Conservation (phyloP, 768 basidiomycete genomes). For the Rhizopogon sp. region DNA sequence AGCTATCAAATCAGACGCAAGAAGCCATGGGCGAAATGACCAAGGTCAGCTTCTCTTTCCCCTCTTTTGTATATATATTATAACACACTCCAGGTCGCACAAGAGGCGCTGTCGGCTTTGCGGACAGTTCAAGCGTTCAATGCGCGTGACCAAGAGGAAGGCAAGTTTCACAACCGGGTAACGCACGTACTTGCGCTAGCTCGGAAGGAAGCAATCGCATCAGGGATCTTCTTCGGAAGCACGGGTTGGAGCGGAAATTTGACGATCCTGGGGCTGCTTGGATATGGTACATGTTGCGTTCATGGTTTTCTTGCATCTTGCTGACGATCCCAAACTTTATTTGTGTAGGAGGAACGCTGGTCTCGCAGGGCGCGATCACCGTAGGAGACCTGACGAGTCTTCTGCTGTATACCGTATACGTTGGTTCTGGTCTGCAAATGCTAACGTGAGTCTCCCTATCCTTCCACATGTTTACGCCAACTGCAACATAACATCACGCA, state of each 20-base stretch:
- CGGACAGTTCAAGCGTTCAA: slow-evolving; percentile 92
- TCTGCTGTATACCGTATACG: slow-evolving; percentile 87
- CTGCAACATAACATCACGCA: slow-evolving; percentile 8
- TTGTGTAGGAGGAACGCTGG: slow-evolving; percentile 76
- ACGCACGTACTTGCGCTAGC: slow-evolving; percentile 67
- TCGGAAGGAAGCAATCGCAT: slow-evolving; percentile 83
- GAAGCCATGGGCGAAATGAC: slow-evolving; percentile 97
- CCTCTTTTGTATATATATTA: neutral
- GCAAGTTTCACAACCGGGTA: slow-evolving; percentile 67
- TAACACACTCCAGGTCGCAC: slow-evolving; percentile 53
- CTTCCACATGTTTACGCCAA: slow-evolving; percentile 3
- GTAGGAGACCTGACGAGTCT: slow-evolving; percentile 90
- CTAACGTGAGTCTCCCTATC: slow-evolving; percentile 49
- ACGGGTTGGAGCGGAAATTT: slow-evolving; percentile 93
- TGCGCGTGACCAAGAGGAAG: slow-evolving; percentile 70
- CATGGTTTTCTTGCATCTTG: neutral
- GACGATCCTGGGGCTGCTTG: slow-evolving; percentile 81
- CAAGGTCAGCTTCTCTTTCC: slow-evolving; percentile 32
- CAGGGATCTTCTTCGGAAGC: slow-evolving; percentile 89
- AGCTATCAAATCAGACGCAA: slow-evolving; percentile 86
- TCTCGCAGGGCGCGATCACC: slow-evolving; percentile 81
- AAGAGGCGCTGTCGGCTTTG: slow-evolving; percentile 83
- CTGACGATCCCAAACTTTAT: neutral
- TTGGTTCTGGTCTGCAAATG: slow-evolving; percentile 76
- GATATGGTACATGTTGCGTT: slow-evolving; percentile 62